phyloP scores from a whole-genome alignment of 108 stramenopile genomes.

The Cyclostephanos invisitatus region DNA sequence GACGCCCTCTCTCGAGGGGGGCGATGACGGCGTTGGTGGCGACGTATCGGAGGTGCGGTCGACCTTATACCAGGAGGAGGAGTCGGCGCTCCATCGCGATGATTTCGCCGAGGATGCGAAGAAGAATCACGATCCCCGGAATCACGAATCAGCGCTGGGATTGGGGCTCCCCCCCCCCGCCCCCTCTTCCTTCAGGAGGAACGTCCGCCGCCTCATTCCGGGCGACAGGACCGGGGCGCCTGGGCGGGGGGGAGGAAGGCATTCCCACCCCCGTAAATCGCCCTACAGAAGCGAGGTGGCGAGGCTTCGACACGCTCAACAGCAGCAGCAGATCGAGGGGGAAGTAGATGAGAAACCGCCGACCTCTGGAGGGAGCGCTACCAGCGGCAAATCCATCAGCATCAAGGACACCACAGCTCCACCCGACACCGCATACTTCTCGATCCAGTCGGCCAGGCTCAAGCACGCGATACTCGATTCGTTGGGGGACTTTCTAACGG shows the following conservation, averaged over 20 bases:
- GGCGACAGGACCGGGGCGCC: neutral
- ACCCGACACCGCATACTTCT: slow-evolving; percentile 37
- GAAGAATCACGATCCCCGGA: slow-evolving; percentile 8
- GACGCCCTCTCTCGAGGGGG: neutral
- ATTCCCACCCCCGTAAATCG: slow-evolving; percentile 44
- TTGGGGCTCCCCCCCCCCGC: neutral
- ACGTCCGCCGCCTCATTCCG: neutral
- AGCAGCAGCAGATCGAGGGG: neutral
- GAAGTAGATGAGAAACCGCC: neutral
- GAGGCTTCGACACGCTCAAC: slow-evolving; percentile 23
- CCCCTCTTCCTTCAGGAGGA: slow-evolving; percentile 1
- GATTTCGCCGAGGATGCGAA: slow-evolving; percentile 14
- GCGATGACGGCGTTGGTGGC: neutral
- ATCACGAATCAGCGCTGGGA: slow-evolving; percentile 35
- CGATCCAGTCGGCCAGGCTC: slow-evolving; percentile 22
- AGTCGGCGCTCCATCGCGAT: slow-evolving; percentile 19
- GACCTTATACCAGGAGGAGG: neutral
- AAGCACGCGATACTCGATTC: slow-evolving; percentile 34
- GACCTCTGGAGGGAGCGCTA: neutral
- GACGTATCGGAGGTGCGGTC: neutral
- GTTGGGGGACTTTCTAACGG: slow-evolving; percentile 34
- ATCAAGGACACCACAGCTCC: slow-evolving; percentile 30
- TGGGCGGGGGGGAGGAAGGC: slow-evolving; percentile 9
- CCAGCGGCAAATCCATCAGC: neutral
- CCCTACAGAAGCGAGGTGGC: slow-evolving; percentile 34